Base-by-base conservation (phyloP, 75 land plant genomes). In the Selaginella tamariscina region DNA sequence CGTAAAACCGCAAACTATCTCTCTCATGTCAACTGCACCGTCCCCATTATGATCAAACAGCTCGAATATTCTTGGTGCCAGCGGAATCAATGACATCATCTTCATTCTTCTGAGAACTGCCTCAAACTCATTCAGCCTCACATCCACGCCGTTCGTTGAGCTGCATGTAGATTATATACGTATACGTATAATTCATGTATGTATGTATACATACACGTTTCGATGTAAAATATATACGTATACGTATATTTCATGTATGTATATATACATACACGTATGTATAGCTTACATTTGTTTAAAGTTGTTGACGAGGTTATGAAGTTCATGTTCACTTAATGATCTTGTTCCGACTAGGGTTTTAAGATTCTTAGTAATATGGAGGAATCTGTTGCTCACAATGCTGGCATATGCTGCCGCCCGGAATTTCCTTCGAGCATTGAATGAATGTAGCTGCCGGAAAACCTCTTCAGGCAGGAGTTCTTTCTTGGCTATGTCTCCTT, bases 371-470 rank as follows among this genome's bases (percentile, higher is more conserved):
- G 78, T 86, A 60, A 79, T 73, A 70, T 83, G 55, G 27, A 69
- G 56, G 28, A 80, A 30, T 27, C 56, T 82, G 71, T 77, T 81
- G 65, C 81, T 79, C 67, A 70, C 68, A 23, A 86, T 73, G 70
- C 88, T 82, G 0, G 89, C 89, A 29, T 81, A 81, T 31, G 89
- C 89, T 15, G 89, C 84, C 65, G 80, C 85, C 32, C 89, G 85
- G 13, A 86, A 73, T 66, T 86, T 86, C 28, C 85, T 75, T 8
- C 85, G 72, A 31, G 85, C 89, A 77, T 86, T 83, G 66, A 86
- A 86, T 55, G 78, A 80, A 67, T 86, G 83, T 49, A 86, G 72
- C 26, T 82, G 76, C 49, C 75, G 68, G 29, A 86, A 82, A 8
- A 86, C 70, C 64, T 83, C 89, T 1, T 77, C 65, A 55, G 83